phyloP scores from a whole-genome alignment of 2,329 filamentous ascomycete species.

The Coniella vitis region DNA sequence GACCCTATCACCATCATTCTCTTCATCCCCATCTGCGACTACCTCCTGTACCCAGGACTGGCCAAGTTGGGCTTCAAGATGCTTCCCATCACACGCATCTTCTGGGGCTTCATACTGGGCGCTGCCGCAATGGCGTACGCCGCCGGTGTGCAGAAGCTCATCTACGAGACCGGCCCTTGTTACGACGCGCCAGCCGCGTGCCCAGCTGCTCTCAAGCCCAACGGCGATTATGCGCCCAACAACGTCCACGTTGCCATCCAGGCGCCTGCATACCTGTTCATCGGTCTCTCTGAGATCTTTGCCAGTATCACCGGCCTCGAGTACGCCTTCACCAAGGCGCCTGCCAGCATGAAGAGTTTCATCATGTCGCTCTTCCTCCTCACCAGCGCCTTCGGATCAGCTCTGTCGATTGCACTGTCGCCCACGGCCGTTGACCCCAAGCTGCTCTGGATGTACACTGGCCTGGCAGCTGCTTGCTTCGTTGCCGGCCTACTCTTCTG shows the following conservation, averaged over 20 bases:
- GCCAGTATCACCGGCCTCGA: conserved; percentile 14
- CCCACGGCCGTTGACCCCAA: conserved; percentile 13
- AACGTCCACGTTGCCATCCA: conserved; percentile 15
- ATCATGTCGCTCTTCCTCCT: conserved; percentile 17
- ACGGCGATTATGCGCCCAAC: conserved; percentile 11
- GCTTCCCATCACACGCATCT: conserved; percentile 59
- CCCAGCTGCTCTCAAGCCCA: conserved; percentile 5
- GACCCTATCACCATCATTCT: conserved; percentile 61
- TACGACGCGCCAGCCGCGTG: conserved; percentile 11
- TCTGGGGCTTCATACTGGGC: conserved; percentile 49
- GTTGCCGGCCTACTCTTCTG: conserved; percentile 9
- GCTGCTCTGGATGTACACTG: conserved; percentile 16
- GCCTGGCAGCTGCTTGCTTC: conserved; percentile 10
- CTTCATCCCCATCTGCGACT: conserved; percentile 58
- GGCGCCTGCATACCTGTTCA: conserved; percentile 13
- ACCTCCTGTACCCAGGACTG: conserved; percentile 53
- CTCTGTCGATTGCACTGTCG: conserved; percentile 13
- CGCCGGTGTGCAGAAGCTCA: conserved; percentile 15
- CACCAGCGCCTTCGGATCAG: conserved; percentile 13
- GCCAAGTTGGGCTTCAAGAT: conserved; percentile 51
- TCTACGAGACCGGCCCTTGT: conserved; percentile 15
- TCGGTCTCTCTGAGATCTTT: conserved; percentile 16
- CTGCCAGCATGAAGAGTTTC: conserved; percentile 15
- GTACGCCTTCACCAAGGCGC: conserved; percentile 16
- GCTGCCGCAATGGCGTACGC: conserved; percentile 12